Percentiles rank a stretch among this genome's conserved stretches.
phyloP scores from a whole-genome alignment of 2,329 filamentous ascomycete species.

The Tolypocladium ovalisporum region DNA sequence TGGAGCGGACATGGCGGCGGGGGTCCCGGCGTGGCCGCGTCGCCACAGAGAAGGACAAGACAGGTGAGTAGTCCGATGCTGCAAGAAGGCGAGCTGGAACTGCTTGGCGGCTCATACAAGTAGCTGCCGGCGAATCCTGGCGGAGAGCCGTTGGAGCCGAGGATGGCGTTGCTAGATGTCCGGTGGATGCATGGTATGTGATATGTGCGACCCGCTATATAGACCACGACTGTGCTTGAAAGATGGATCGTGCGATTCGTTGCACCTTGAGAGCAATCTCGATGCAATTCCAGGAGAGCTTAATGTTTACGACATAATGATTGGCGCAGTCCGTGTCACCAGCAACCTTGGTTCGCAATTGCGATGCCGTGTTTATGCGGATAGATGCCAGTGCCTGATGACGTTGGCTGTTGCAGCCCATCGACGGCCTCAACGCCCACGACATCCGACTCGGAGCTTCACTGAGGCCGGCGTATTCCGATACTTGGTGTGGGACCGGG shows the following conservation, averaged over 20 bases:
- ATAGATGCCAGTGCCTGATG: background rate
- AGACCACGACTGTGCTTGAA: background rate
- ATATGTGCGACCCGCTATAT: background rate
- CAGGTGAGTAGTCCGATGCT: slow-evolving; percentile 11
- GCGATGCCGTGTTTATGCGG: too few species aligned
- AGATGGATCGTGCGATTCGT: background rate
- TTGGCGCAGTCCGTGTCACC: too few species aligned
- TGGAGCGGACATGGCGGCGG: slow-evolving; percentile 11
- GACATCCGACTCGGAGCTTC: background rate
- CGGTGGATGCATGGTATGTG: background rate
- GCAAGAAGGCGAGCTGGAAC: slow-evolving; percentile 10
- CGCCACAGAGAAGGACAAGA: background rate
- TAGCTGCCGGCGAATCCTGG: background rate
- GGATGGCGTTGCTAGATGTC: background rate
- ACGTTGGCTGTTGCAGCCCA: background rate
- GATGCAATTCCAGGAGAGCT: background rate
- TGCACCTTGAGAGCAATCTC: background rate
- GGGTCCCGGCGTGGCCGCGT: background rate
- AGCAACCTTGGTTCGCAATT: background rate
- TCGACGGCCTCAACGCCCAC: background rate
- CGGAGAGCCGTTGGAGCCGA: background rate
- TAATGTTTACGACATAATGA: background rate
- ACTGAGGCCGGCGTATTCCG: too few species aligned
- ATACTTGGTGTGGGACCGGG: background rate
- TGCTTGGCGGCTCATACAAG: slow-evolving; percentile 4